Base-by-base conservation (phyloP, 441 rosid species). In the Erodium chrysanthum region DNA sequence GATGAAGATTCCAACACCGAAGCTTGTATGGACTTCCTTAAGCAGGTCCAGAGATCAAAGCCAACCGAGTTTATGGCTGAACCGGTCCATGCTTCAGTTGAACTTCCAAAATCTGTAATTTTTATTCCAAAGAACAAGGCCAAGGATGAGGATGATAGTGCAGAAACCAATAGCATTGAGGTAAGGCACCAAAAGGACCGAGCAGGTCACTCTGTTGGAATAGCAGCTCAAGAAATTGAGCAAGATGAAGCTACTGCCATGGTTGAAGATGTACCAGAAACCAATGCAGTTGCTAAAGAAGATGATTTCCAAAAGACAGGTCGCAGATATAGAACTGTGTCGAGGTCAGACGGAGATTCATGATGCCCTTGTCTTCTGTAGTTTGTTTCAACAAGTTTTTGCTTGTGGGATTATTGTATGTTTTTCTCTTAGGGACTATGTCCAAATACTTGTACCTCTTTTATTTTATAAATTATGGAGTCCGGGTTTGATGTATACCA, bases 261-360 rank as follows among this genome's bases (percentile, higher is more conserved):
- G 22, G 79, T 64, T 69, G 80, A 68, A 61, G 74, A 29, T 64
- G 71, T 64, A 44, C 69, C 75, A 65, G 80, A 68, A 67, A 63
- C 75, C 66, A 72, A 29, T 73, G 74, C 65, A 20, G 50, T 44
- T 23, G 73, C 65, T 58, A 66, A 35, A 27, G 63, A 35, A 25
- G 63, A 64, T 48, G 52, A 65, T 73, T 23, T 68, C 50, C 76
- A 71, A 2, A 83, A 79, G 64, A 68, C 73, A 1, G 69, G 67
- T 63, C 86, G 85, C 70, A 80, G 67, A 29, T 88, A 84, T 66
- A 79, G 89, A 63, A 76, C 68, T 67, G 81, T 75, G 66, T 71
- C 44, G 52, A 69, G 73, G 71, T 64, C 73, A 42, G 84, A 76
- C 66, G 89, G 82, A n/a, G n/a, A n/a, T n/a, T n/a, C n/a, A n/a